Evolutionary conservation across 345 rosid species (phyloP).

Genomic region (Citrus mangshanensis): DNA sequence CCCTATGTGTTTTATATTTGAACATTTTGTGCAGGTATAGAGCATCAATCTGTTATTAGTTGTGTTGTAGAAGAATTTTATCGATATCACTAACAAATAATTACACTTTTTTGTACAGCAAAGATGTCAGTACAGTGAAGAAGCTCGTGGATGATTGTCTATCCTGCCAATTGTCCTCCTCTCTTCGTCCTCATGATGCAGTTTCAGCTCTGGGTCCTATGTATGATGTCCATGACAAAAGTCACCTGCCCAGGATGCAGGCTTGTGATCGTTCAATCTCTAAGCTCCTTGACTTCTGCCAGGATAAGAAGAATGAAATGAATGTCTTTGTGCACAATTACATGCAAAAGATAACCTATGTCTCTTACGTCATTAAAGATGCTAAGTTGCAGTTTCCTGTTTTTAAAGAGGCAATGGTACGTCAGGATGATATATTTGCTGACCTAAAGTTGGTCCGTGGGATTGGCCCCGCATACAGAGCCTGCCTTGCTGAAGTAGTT

Average conservation of each 20-base stretch:
- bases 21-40: neutral
- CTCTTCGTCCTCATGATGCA: conserved; percentile 96
- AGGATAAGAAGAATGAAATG: conserved; percentile 86
- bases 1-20: neutral
- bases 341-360: conserved; percentile 74
- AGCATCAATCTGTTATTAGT: conserved; percentile 2
- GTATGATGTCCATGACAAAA: conserved; percentile 96
- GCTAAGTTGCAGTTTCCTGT: conserved; percentile 89
- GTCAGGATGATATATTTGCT: conserved; percentile 69
- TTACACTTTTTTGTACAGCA: conserved; percentile 54
- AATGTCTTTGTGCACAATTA: conserved; percentile 73
- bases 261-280: conserved; percentile 54
- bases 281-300: conserved; percentile 69
- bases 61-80: neutral
- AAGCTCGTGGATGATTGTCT: conserved; percentile 92
- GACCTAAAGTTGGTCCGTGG: conserved; percentile 72
- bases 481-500: conserved; percentile 93
- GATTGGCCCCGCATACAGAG: conserved; percentile 90
- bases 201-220: conserved; percentile 99
- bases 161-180: conserved; percentile 73
- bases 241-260: conserved; percentile 81
- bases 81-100: conserved; percentile 20
- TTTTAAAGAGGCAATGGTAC: conserved; percentile 88
- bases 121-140: conserved; percentile 91
- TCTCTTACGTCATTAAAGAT: conserved; percentile 76